Base-by-base conservation (phyloP, 768 basidiomycete species). In the Amanita rimosa region DNA sequence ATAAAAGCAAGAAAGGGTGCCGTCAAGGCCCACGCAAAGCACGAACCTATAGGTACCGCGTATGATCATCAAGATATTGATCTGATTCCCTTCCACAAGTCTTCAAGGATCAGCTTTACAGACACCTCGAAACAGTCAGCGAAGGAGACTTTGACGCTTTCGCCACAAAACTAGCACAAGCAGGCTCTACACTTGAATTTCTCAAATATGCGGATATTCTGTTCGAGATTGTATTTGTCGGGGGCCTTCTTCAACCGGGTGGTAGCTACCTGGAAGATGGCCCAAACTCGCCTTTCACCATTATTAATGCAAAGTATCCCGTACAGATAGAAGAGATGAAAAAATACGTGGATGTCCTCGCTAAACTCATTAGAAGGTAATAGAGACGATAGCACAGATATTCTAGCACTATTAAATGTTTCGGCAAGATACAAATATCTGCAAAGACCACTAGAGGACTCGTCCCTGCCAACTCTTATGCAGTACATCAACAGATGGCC, bases 191-290 rank as follows among this genome's bases (percentile, higher is more conserved):
- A 43, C 85, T 99, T 65, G 96, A 99, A 68, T 85, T 81, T 61
- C 81, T 94, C 67, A 96, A 96, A 72, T 97, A 98, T 83, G 88
- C 91, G 67, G 93, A 96, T 58, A 77, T 85, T 49, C 83, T 98
- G 58, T 98, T 96, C 67, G 94, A 99, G 69, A 79, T 96, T 71
- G 76, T 97, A 62, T 79, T 99, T 60, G 85, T 93, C 60, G 95
- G 95, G 43, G 91, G 92, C 36, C 84, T 99, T 54, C 81, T 99
- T 58, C 94, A 97, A 67, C 96, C 95, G 16, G 95, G 95, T 45
- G 95, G 95, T 52, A 79, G 73, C 58, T 93, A 88, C 68, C 59
- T 97, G 67, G 92, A 96, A 50, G 89, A 92, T 53, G 82, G 81
- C 43, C 85, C 89, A 24, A 72, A 80, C 11, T 92, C 85, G 33